Conservation (phyloP, 2,329 filamentous ascomycete species). For the Microsporum audouinii region DNA sequence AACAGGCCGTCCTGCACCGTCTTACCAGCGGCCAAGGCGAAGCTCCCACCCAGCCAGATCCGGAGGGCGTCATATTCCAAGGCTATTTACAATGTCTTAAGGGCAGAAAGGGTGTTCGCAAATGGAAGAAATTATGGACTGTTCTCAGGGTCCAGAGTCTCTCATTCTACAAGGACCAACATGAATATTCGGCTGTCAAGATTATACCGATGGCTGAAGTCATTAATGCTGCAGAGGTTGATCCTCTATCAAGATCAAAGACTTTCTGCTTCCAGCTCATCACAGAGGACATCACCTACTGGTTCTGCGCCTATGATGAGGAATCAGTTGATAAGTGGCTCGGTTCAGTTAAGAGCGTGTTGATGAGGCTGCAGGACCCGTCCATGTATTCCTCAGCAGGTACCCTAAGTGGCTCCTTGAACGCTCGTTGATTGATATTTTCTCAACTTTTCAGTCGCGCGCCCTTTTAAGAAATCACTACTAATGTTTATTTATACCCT, state of each 20-base stretch:
- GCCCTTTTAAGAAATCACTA: neutral
- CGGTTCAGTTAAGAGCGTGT: conserved; percentile 72
- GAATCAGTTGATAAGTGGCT: conserved; percentile 73
- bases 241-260: conserved; percentile 75
- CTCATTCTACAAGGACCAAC: conserved; percentile 83
- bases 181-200: conserved; percentile 75
- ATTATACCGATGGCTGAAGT: conserved; percentile 69
- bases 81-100: conserved; percentile 79
- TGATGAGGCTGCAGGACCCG: conserved; percentile 13
- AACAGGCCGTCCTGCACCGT: conserved; percentile 21
- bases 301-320: conserved; percentile 68
- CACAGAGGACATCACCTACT: conserved; percentile 75
- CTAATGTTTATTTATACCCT: neutral
- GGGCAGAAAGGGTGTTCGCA: conserved; percentile 64
- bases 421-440: neutral
- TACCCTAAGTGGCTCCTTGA: neutral
- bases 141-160: conserved; percentile 77
- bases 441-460: neutral
- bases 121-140: conserved; percentile 93
- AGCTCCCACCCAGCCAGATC: conserved; percentile 45
- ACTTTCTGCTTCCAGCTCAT: conserved; percentile 84
- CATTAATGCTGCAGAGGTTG: conserved; percentile 84
- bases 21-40: conserved; percentile 55
- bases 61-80: conserved; percentile 86
- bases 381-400: neutral